Evolutionary conservation across 1,284 basidiomycete genomes (phyloP).

Genomic region (Tetrapyrgos nigripes): DNA sequence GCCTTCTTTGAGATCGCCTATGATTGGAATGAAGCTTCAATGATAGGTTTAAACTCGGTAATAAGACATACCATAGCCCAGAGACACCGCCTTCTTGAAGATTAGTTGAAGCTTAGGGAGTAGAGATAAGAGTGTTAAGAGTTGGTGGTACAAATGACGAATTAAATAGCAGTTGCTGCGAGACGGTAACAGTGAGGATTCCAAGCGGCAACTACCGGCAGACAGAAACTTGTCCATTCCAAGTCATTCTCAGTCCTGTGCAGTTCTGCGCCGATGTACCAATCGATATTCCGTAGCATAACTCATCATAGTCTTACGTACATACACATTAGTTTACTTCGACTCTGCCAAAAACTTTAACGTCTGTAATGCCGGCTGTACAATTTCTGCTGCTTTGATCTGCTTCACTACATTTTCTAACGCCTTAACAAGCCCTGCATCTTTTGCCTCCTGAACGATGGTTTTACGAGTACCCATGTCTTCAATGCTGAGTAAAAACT

Average conservation of each 20-base stretch:
- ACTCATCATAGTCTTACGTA: too few relatives aligned
- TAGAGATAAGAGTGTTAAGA: neutral
- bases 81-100: neutral
- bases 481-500: slow-evolving; percentile 59
- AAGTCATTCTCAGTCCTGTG: too few relatives aligned
- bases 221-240: too few relatives aligned
- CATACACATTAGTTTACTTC: too few relatives aligned
- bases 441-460: slow-evolving; percentile 55
- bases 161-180: neutral
- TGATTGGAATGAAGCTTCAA: neutral
- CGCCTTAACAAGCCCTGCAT: slow-evolving; percentile 55
- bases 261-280: too few relatives aligned
- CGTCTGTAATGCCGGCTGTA: slow-evolving; percentile 52
- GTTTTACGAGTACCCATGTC: slow-evolving; percentile 43
- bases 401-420: slow-evolving; percentile 55
- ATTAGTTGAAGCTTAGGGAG: neutral
- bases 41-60: neutral
- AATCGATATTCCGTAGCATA: too few relatives aligned
- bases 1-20: slow-evolving; percentile 93
- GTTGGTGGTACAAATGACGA: neutral
- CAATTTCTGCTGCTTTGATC: slow-evolving; percentile 38
- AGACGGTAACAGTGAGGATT: neutral
- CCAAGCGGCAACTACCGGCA: slow-evolving; percentile 11
- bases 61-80: neutral
- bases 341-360: slow-evolving; percentile 43